Conservation (phyloP, 495 filamentous ascomycete species). For the Xylaria nigripes region DNA sequence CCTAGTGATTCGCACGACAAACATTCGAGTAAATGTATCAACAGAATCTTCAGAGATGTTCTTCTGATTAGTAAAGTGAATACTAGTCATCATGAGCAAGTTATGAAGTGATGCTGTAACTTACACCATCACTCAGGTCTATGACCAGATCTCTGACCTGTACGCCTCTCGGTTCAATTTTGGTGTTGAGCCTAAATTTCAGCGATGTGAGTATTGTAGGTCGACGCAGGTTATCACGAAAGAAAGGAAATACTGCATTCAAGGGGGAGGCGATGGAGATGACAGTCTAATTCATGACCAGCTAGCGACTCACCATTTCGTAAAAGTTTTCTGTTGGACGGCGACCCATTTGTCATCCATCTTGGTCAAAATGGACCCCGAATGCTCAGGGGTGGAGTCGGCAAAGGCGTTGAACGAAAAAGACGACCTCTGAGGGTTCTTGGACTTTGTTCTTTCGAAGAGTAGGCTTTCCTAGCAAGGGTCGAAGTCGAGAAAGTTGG, state of each 20-base stretch:
- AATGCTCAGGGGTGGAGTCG: conserved; percentile 26
- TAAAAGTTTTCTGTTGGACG: conserved; percentile 99
- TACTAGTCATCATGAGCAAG: background rate
- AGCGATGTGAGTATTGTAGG: conserved; percentile 14
- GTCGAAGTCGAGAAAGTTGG: conserved; percentile 9
- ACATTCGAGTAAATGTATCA: conserved; percentile 95
- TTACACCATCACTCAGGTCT: conserved; percentile 88
- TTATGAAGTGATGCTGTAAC: conserved; percentile 25
- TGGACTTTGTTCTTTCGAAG: conserved; percentile 18
- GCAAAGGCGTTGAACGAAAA: conserved; percentile 19
- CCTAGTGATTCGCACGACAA: conserved; percentile 88
- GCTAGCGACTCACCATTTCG: conserved; percentile 67
- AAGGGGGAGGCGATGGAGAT: background rate
- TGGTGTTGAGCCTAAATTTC: conserved; percentile 77
- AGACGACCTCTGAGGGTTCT: conserved; percentile 24
- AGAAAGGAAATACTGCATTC: conserved; percentile 9
- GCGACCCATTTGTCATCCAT: conserved; percentile 89
- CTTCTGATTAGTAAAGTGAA: conserved; percentile 4
- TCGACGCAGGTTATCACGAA: background rate
- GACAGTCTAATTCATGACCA: background rate
- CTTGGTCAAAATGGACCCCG: conserved; percentile 34
- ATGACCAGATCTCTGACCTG: conserved; percentile 73
- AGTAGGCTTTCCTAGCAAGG: conserved; percentile 3
- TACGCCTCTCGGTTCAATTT: conserved; percentile 67
- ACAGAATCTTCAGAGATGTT: conserved; percentile 56